Conservation (phyloP, 352 stramenopile genomes). For the Globisporangium heterothallicum region DNA sequence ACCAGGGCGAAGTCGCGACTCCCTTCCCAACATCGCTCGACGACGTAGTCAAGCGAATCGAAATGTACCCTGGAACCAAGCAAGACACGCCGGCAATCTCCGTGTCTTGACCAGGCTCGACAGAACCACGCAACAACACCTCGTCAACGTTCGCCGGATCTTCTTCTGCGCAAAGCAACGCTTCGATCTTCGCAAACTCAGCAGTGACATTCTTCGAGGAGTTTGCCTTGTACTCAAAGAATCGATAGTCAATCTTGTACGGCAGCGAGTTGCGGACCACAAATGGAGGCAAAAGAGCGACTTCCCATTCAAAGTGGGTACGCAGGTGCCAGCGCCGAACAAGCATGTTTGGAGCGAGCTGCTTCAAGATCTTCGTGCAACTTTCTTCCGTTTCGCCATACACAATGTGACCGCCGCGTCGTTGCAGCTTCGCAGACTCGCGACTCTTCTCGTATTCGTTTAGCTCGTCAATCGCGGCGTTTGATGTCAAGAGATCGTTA, state of each 20-base stretch:
- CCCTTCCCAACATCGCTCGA: slow-evolving; percentile 16
- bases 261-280: slow-evolving; percentile 83
- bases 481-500: slow-evolving; percentile 68
- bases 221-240: slow-evolving; percentile 76
- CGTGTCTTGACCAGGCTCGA: slow-evolving; percentile 65
- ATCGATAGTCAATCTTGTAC: slow-evolving; percentile 81
- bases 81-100: slow-evolving; percentile 75
- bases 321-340: slow-evolving; percentile 69
- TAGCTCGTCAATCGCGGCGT: slow-evolving; percentile 47
- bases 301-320: slow-evolving; percentile 79
- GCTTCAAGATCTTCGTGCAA: slow-evolving; percentile 66
- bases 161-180: slow-evolving; percentile 34
- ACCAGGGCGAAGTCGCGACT: slow-evolving; percentile 48
- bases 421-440: slow-evolving; percentile 45
- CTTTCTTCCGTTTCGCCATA: slow-evolving; percentile 72
- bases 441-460: slow-evolving; percentile 44
- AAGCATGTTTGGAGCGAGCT: slow-evolving; percentile 66
- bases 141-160: slow-evolving; percentile 23
- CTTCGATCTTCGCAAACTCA: slow-evolving; percentile 62
- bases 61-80: slow-evolving; percentile 66
- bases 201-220: slow-evolving; percentile 38
- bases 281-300: slow-evolving; percentile 71
- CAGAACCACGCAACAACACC: slow-evolving; percentile 41
- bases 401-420: slow-evolving; percentile 62
- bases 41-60: slow-evolving; percentile 47